Evolutionary conservation across 139 green algal species (phyloP).

Genomic region (Coelastrella sp.): DNA sequence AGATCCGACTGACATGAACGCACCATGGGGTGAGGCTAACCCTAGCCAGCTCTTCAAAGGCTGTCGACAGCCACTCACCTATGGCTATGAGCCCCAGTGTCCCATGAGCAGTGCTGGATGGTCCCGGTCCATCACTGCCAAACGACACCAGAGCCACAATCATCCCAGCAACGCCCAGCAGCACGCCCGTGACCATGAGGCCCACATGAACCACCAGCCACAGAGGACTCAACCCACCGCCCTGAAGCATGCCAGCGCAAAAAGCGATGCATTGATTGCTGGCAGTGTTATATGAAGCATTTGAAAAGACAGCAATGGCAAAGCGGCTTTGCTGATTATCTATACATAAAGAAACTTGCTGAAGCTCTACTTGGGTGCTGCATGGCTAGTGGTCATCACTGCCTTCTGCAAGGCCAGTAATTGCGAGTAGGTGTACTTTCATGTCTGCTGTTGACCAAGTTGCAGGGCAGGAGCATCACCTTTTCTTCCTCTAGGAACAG

Average conservation of each 20-base stretch:
- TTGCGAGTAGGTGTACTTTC: too few relatives aligned
- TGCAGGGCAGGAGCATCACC: neutral
- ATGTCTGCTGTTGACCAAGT: too few relatives aligned
- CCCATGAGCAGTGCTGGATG: neutral
- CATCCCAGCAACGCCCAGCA: conserved; percentile 6
- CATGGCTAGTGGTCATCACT: neutral
- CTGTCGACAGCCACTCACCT: neutral
- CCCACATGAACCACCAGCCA: conserved; percentile 5
- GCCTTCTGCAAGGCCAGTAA: too few relatives aligned
- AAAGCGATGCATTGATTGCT: neutral
- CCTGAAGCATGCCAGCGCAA: neutral
- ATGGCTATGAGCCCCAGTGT: conserved; percentile 19
- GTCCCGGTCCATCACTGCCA: neutral
- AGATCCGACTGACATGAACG: too few relatives aligned
- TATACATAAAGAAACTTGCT: neutral
- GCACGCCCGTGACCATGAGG: neutral
- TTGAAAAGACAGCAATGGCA: neutral
- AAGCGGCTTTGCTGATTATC: neutral
- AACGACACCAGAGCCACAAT: conserved; percentile 27
- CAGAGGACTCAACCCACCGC: neutral
- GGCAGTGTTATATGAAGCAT: neutral
- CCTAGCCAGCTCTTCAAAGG: too few relatives aligned
- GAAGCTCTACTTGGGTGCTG: neutral
- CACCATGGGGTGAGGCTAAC: too few relatives aligned
- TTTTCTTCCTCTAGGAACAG: neutral